Conservation (phyloP, 768 basidiomycete species). For the Xanthoconium purpureum region DNA sequence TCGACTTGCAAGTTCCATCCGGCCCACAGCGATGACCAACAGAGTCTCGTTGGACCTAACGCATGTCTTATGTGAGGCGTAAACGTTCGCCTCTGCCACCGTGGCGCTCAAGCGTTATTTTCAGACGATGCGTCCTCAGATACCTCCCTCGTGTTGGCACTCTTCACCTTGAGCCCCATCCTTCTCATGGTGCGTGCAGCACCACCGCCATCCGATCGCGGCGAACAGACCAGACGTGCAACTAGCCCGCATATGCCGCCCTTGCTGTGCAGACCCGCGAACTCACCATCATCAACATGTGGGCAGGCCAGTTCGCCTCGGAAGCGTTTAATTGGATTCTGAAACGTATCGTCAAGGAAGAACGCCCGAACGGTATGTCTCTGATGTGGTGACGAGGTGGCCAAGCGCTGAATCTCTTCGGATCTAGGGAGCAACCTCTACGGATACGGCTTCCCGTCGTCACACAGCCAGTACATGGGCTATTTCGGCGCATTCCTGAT, state of each 20-base stretch:
- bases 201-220: background rate
- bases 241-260: constrained; percentile 74
- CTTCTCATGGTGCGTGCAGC: constrained; percentile 59
- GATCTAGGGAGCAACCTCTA: constrained; percentile 28
- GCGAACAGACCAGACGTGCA: constrained; percentile 3
- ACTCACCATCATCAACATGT: constrained; percentile 77
- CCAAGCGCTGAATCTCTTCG: background rate
- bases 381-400: background rate
- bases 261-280: constrained; percentile 75
- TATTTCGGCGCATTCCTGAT: constrained; percentile 77
- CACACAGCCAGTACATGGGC: constrained; percentile 89
- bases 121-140: constrained; percentile 62
- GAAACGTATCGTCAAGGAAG: constrained; percentile 65
- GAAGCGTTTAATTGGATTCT: constrained; percentile 68
- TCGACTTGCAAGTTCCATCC: no score
- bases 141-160: constrained; percentile 54
- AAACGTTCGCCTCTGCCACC: background rate
- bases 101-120: constrained; percentile 4
- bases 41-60: constrained; percentile 59
- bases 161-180: constrained; percentile 67
- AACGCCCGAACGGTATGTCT: constrained; percentile 60
- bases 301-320: constrained; percentile 72
- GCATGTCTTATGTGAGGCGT: constrained; percentile 57
- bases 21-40: background rate
- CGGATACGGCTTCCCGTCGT: constrained; percentile 86